Percentiles rank a stretch among this genome's conserved stretches.
Conservation (phyloP, 106 monocot genomes). For the Apostasia shenzhenica region DNA sequence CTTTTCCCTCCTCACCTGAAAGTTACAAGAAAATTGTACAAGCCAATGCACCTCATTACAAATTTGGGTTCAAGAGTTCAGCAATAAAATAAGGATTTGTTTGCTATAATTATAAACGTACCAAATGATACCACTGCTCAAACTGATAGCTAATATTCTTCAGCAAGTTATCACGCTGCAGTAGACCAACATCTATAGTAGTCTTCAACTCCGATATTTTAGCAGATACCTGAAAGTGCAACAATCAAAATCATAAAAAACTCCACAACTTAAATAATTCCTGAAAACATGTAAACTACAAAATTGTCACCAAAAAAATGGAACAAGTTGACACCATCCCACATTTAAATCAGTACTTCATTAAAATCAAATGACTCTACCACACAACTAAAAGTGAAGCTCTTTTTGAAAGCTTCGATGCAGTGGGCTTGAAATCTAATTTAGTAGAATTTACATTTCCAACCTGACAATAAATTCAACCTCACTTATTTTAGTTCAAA, state of each 20-base stretch:
- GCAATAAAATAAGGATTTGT: not conserved
- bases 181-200: constrained; percentile 60
- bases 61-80: not conserved
- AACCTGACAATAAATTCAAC: too few species aligned
- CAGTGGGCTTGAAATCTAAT: too few species aligned
- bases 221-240: constrained; percentile 41
- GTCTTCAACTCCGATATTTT: constrained; percentile 56
- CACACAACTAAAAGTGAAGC: too few species aligned
- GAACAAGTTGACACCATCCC: too few species aligned
- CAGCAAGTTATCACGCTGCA: constrained; percentile 52
- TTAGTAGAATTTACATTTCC: too few species aligned
- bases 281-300: not conserved
- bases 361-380: too few species aligned
- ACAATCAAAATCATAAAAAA: not conserved
- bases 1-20: constrained; percentile 79
- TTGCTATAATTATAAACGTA: constrained; percentile 9
- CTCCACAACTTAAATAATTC: not conserved
- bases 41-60: not conserved
- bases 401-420: too few species aligned
- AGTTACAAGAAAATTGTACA: not conserved
- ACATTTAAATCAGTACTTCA: too few species aligned
- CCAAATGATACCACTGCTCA: constrained; percentile 68
- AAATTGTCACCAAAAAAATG: not conserved
- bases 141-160: constrained; percentile 54
- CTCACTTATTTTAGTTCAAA: too few species aligned